Conservation (phyloP, 2,329 filamentous ascomycete species). For the Ustulina deusta region DNA sequence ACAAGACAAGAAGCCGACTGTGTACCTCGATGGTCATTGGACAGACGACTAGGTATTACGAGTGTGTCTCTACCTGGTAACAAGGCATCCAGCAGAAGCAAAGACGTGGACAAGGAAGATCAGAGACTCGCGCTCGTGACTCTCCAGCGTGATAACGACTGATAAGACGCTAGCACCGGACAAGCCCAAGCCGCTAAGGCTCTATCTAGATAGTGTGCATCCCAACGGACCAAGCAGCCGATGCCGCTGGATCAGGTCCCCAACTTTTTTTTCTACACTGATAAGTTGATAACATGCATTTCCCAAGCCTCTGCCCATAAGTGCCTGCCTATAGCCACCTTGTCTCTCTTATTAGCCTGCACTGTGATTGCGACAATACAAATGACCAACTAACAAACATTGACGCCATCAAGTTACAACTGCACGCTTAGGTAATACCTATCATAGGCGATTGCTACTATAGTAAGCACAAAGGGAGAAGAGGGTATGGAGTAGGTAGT, state of each 20-base stretch:
- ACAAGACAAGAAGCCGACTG: constrained; percentile 17
- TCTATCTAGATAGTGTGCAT: constrained; percentile 3
- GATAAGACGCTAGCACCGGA: constrained; percentile 42
- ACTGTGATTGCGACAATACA: constrained; percentile 28
- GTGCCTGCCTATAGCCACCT: too few relatives aligned
- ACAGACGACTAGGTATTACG: constrained; percentile 13
- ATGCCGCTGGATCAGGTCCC: constrained; percentile 41
- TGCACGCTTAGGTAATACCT: not conserved
- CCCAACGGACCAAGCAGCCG: constrained; percentile 41
- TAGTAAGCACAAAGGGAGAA: not conserved
- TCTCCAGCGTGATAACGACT: constrained; percentile 47
- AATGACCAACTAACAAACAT: not conserved
- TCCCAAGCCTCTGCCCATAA: not conserved
- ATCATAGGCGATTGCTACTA: not conserved
- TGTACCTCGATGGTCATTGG: constrained; percentile 6
- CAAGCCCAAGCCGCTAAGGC: constrained; percentile 13
- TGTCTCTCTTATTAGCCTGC: constrained; percentile 24
- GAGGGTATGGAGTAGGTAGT: not conserved
- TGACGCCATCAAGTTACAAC: not conserved
- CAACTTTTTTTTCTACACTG: constrained; percentile 1
- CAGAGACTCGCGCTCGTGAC: constrained; percentile 44
- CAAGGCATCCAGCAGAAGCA: constrained; percentile 38
- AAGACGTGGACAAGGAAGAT: constrained; percentile 46
- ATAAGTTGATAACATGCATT: constrained; percentile 11
- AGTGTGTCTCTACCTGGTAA: constrained; percentile 5